These are phyloP conservation scores for Trichoderma citrinoviride DNA, from an alignment of 2,329 filamentous ascomycete species.

Conservation along the genomic window DNA sequence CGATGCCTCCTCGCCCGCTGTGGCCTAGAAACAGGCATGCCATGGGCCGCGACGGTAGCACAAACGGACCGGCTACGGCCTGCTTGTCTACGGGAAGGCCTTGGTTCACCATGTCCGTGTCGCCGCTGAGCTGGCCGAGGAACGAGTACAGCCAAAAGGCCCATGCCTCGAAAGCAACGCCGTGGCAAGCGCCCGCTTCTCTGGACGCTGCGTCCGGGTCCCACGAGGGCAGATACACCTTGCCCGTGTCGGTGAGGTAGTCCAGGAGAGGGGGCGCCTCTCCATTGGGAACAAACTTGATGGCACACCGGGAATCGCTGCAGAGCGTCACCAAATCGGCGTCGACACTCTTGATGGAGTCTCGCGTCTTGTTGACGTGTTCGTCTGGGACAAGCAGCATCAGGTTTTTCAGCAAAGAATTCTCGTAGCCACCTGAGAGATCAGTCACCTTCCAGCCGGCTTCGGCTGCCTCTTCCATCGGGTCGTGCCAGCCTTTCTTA, in stretches of 20 bases:
- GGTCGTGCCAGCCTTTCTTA: constrained; percentile 38
- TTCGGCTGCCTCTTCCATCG: constrained; percentile 27
- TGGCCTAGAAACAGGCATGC: constrained; percentile 41
- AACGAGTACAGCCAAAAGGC: constrained; percentile 44
- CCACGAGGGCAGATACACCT: constrained; percentile 33
- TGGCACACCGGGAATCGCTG: constrained; percentile 34
- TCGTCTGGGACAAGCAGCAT: constrained; percentile 36
- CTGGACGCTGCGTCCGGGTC: constrained; percentile 32
- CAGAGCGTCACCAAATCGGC: constrained; percentile 36
- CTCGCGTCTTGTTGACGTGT: constrained; percentile 27
- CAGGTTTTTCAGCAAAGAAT: constrained; percentile 37
- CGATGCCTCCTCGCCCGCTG: constrained; percentile 36
- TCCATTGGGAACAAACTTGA: constrained; percentile 34
- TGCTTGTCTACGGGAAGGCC: constrained; percentile 29
- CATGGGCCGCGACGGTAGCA: constrained; percentile 41
- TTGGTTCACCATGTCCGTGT: constrained; percentile 34
- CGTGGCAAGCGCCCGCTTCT: constrained; percentile 35
- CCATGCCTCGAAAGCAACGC: constrained; percentile 40
- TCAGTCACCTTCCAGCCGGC: constrained; percentile 38
- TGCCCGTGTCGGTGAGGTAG: constrained; percentile 36
- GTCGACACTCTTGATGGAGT: constrained; percentile 36
- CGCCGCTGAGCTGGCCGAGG: constrained; percentile 38
- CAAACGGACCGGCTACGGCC: constrained; percentile 37
- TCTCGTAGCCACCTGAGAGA: constrained; percentile 29
- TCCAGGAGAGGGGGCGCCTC: constrained; percentile 36